These are phyloP conservation scores for Epichloe elymi DNA, from an alignment of 2,329 filamentous ascomycete species.

Conservation along the genomic window DNA sequence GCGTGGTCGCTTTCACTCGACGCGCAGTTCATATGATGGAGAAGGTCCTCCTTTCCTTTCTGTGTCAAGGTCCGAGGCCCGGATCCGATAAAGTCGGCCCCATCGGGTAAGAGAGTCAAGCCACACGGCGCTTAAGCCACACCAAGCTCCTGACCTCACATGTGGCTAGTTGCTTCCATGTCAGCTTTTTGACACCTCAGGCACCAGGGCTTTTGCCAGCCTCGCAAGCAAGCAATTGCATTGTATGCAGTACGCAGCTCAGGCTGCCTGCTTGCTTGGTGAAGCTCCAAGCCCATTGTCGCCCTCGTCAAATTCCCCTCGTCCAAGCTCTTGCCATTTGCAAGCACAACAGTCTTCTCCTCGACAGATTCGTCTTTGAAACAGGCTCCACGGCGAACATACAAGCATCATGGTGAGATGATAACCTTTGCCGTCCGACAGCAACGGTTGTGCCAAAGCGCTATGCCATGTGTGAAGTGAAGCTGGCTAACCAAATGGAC, in stretches of 20 bases:
- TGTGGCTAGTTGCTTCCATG: not conserved
- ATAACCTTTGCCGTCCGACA: conserved; percentile 4
- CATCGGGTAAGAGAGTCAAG: not conserved
- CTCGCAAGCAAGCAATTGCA: not conserved
- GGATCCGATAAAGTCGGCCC: not conserved
- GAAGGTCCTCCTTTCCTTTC: too few species aligned
- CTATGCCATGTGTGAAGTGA: not conserved
- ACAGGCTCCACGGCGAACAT: conserved; percentile 1
- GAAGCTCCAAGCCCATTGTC: conserved; percentile 18
- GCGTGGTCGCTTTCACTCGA: too few species aligned
- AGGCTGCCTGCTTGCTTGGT: conserved; percentile 6
- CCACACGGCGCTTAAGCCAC: not conserved
- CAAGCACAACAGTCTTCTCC: not conserved
- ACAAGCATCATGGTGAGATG: conserved; percentile 10
- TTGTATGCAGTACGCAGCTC: conserved; percentile 1
- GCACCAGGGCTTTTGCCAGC: not conserved
- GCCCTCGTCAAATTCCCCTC: conserved; percentile 1
- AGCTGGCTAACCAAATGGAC: conserved; percentile 2
- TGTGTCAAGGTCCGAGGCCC: not conserved
- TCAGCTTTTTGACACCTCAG: conserved; percentile 1
- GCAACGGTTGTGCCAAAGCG: not conserved
- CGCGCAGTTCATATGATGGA: too few species aligned
- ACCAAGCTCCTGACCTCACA: not conserved
- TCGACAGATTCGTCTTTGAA: not conserved
- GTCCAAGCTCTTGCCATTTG: not conserved